Conservation (phyloP, 768 basidiomycete genomes). For the Coprinopsis marcescibilis region DNA sequence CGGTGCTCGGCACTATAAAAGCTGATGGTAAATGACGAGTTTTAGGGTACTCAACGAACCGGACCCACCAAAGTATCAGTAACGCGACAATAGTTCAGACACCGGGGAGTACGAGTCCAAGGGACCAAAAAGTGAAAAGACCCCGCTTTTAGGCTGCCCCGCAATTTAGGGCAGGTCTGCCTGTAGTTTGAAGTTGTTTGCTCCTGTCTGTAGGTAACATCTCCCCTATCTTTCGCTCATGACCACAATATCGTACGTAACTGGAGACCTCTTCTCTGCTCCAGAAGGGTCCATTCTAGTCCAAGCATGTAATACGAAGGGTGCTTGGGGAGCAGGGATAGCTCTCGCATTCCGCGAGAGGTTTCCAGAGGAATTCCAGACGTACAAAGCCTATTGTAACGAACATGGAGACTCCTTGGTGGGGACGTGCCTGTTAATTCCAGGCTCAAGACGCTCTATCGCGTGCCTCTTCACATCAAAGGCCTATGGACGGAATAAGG, state of each 20-base stretch:
- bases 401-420: constrained; percentile 23
- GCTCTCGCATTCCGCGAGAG: constrained; percentile 28
- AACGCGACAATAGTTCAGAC: too few species aligned
- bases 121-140: too few species aligned
- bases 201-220: too few species aligned
- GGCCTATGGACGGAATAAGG: constrained; percentile 33
- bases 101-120: too few species aligned
- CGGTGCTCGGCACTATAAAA: too few species aligned
- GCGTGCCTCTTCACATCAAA: constrained; percentile 39
- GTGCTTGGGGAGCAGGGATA: constrained; percentile 36
- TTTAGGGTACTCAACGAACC: too few species aligned
- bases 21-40: too few species aligned
- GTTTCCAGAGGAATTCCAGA: constrained; percentile 29
- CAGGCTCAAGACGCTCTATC: constrained; percentile 27
- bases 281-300: constrained; percentile 31
- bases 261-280: constrained; percentile 32
- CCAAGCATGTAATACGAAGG: constrained; percentile 37
- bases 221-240: too few species aligned
- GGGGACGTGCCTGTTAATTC: constrained; percentile 34
- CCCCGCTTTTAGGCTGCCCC: too few species aligned
- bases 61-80: too few species aligned
- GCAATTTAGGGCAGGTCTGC: too few species aligned
- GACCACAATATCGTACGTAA: constrained; percentile 27
- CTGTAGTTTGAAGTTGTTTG: too few species aligned
- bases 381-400: constrained; percentile 29